Evolutionary conservation across 1,139 yeast genomes (phyloP), one percentile per base, ranked within the genome.

Genomic region (Ashbya aceris): DNA sequence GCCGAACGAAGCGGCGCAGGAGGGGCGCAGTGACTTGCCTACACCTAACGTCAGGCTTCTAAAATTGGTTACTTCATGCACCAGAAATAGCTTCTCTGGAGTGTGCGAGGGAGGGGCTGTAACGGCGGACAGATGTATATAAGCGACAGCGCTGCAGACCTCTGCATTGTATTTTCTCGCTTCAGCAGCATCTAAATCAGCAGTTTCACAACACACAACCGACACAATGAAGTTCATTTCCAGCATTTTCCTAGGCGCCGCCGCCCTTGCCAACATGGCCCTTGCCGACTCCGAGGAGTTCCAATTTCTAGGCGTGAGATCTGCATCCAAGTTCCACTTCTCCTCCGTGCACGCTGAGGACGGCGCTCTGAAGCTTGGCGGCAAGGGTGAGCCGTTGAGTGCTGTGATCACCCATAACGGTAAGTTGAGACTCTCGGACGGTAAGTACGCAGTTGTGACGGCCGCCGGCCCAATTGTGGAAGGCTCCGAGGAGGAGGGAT

Each of bases 401-500:
- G 53, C 47, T 30, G 38, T 45, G 14, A 53, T 62, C 46, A 59
- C 62, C 14, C 64, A 61, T 42, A 58, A 48, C 32, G 67, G 67
- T 49, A 43, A 44, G 17, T 29, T 41, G 27, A 41, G 38, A 31
- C 36, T 51, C 26, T 39, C 40, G 14, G 44, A 45, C 36, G 45
- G 40, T 31, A 40, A 27, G 10, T 50, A 41, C 38, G 48, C 47
- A 14, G 46, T 36, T 8, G 52, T 49, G 12, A 27, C 23, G 30
- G 33, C 40, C 2, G 46, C 44, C 26, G 49, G 50, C 27, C 12
- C 40, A 8, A 33, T 50, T 9, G 34, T 14, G 5, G 46, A 40
- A 13, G 49, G 50, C 27, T 36, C 47, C 12, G 47, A 47, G 30
- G 34, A 38, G 12, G 49, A 43, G 2, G 53, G 49, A 17, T 27